Conservation (phyloP, 768 basidiomycete genomes). For the Suillus alpinus region DNA sequence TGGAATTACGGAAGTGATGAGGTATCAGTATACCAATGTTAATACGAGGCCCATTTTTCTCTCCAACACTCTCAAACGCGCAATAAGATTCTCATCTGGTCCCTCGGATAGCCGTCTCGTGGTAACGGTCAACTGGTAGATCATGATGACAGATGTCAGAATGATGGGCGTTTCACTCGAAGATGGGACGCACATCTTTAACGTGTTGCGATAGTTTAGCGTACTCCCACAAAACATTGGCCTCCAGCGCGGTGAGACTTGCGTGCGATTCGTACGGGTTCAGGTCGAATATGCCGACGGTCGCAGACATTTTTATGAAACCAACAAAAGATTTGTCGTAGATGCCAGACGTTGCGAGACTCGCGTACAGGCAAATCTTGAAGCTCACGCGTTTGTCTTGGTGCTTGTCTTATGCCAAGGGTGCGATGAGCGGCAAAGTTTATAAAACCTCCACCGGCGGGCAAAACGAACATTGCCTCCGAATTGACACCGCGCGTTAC, state of each 20-base stretch:
- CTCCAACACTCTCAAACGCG: slow-evolving; percentile 77
- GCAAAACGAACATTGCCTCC: neutral
- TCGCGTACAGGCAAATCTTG: neutral
- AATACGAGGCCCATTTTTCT: slow-evolving; percentile 94
- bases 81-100: slow-evolving; percentile 76
- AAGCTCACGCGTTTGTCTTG: neutral
- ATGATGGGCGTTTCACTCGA: neutral
- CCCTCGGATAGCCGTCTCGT: slow-evolving; percentile 70
- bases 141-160: neutral
- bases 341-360: neutral
- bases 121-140: slow-evolving; percentile 54
- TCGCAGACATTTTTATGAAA: slow-evolving; percentile 14
- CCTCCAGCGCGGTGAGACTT: slow-evolving; percentile 63
- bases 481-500: neutral
- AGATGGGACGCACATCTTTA: slow-evolving; percentile 55
- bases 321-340: neutral
- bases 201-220: slow-evolving; percentile 82
- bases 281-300: slow-evolving; percentile 44
- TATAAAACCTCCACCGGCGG: neutral
- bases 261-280: slow-evolving; percentile 79
- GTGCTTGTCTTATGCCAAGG: neutral
- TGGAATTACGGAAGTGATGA: neutral
- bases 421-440: neutral
- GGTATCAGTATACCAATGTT: slow-evolving; percentile 61
- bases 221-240: slow-evolving; percentile 90